These are phyloP conservation scores for Magnolia kwangsiensis DNA, from an alignment of 164 flowering plant genomes.

Conservation along the genomic window DNA sequence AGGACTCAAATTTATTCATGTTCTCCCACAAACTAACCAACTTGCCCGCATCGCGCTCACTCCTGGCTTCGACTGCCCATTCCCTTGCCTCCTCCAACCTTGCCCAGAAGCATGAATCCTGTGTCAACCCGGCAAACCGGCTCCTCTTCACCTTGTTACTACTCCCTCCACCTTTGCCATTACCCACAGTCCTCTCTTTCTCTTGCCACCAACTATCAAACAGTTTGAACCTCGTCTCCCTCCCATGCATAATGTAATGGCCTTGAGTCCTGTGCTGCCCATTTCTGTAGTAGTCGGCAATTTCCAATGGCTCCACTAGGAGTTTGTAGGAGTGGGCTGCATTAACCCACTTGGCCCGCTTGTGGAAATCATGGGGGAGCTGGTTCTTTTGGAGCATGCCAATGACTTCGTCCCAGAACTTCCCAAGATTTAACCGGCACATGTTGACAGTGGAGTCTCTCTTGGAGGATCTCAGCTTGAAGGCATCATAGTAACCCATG, in stretches of 20 bases:
- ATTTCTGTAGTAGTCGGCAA: slow-evolving; percentile 62
- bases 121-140: slow-evolving; percentile 60
- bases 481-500: slow-evolving; percentile 75
- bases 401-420: slow-evolving; percentile 59
- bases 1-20: slow-evolving; percentile 42
- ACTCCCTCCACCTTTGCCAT: slow-evolving; percentile 3
- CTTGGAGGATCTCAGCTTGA: slow-evolving; percentile 46
- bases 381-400: slow-evolving; percentile 49
- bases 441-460: slow-evolving; percentile 40
- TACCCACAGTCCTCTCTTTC: slow-evolving; percentile 19
- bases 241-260: slow-evolving; percentile 54
- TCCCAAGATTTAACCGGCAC: slow-evolving; percentile 53
- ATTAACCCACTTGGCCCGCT: slow-evolving; percentile 56
- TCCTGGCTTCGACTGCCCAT: slow-evolving; percentile 3
- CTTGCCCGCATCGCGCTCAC: slow-evolving; percentile 20
- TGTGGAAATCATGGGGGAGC: slow-evolving; percentile 63
- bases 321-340: slow-evolving; percentile 65
- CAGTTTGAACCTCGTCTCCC: slow-evolving; percentile 56
- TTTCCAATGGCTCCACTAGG: slow-evolving; percentile 79
- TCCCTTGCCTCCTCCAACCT: slow-evolving; percentile 60
- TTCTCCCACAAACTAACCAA: slow-evolving; percentile 30
- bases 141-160: slow-evolving; percentile 32
- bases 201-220: slow-evolving; percentile 71
- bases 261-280: slow-evolving; percentile 42
- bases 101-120: slow-evolving; percentile 88